Evolutionary conservation across 2,329 filamentous ascomycete species (phyloP), one percentile per base, ranked within the genome.

Genomic region (Ustulina deusta): DNA sequence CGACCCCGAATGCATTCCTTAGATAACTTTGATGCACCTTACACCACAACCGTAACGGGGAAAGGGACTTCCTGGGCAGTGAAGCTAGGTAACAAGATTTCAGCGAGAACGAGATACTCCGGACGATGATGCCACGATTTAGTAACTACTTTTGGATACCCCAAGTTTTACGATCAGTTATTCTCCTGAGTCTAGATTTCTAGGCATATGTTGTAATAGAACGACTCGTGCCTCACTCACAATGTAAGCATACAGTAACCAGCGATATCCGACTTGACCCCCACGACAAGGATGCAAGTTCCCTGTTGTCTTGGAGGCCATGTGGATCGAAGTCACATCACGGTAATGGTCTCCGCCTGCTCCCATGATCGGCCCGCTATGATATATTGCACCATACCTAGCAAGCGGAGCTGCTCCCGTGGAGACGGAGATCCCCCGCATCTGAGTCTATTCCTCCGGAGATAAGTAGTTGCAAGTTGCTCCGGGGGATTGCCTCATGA

Each of bases 361-460:
- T 65, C 61, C 44, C 36, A 27, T 9, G 25, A 11, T 55, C 60
- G 49, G 40, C 51, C 49, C 22, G 40, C 56, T 59, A 15, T 38
- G 49, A 22, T 38, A n/a, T n/a, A n/a, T n/a, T n/a, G n/a, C n/a
- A n/a, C n/a, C n/a, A 27, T 51, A 38, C 48, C 27, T 59, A 57
- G 22, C 32, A 51, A 52, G 52, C 68, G 64, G 68, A 69, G 64
- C 32, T 42, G 36, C 56, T 49, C 51, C 40, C 52, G 44, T 61
- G 27, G 54, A 59, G 58, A 61, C 54, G 65, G 65, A 62, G 58
- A 54, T 44, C 61, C 68, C 65, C 65, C 68, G 63, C 67, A 64
- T 55, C 48, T 40, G 42, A 22, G 17, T 62, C 13, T 36, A 36
- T 42, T 48, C 17, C 32, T 11, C n/a, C 11, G 51, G 51, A 2